Evolutionary conservation across 768 basidiomycete species (phyloP), one percentile per base, ranked within the genome.

Genomic region (Lentinula boryana): DNA sequence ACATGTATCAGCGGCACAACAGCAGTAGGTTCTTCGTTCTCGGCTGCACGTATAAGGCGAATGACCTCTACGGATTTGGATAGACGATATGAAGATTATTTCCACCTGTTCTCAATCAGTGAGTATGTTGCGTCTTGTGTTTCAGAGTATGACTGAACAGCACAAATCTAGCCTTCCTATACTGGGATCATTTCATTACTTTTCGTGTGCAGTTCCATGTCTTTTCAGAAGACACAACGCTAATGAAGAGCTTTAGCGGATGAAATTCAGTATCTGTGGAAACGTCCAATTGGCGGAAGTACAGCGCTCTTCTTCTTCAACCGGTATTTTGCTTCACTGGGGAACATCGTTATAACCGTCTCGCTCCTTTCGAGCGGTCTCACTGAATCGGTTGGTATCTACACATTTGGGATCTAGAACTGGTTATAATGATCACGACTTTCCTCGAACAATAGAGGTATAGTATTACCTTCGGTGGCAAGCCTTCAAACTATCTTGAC

Each of bases 241-340:
- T 50, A 4, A 36, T 36, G 13, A 13, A 21, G n/a, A 32, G 5
- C 12, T 56, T 7, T 23, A 60, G 58, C 48, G 9, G 38, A 46
- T 52, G 58, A 60, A 32, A 36, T 60, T n/a, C 44, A 50, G 18
- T 60, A 51, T 43, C 35, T 61, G 18, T 61, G 60, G 60, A 61
- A 49, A 56, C 52, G 53, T 23, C 41, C 60, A 8, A 40, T 61
- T 1, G 32, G 55, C 18, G 12, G 16, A 15, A 36, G 38, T 46
- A 31, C 41, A 15, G 40, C 36, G 10, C 55, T 54, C 5, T 56
- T 61, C n/a, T 44, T 61, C 54, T 31, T 61, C 27, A 61, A 61
- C 41, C 60, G 40, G 12, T 61, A 61, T 21, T 54, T 61, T 38
- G 33, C 53, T 18, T 7, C 27, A 27, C 18, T 61, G 23, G 60